These are phyloP conservation scores for Jamesozyma jinghongensis DNA, from an alignment of 805 yeast genomes.

Conservation along the genomic window DNA sequence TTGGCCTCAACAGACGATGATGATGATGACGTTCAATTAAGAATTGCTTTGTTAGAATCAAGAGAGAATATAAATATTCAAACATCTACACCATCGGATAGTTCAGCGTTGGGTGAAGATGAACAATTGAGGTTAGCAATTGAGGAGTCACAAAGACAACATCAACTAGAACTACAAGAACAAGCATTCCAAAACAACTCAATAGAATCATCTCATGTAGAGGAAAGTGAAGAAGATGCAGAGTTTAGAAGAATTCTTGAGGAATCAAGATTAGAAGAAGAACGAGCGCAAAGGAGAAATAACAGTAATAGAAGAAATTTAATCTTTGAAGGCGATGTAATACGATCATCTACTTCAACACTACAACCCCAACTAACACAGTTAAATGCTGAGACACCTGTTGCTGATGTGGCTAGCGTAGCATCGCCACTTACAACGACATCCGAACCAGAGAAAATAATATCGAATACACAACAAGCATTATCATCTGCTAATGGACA, in stretches of 20 bases:
- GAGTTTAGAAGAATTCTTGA: conserved; percentile 15
- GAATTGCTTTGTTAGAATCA: conserved; percentile 30
- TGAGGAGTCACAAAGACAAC: conserved; percentile 13
- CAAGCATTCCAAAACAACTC: neutral
- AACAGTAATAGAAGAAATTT: neutral
- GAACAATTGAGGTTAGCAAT: conserved; percentile 15
- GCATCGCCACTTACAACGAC: too few species aligned
- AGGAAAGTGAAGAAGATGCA: conserved; percentile 19
- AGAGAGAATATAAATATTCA: conserved; percentile 5
- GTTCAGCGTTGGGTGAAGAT: conserved; percentile 7
- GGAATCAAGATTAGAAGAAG: conserved; percentile 10
- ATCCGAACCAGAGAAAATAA: neutral
- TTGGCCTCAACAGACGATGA: conserved; percentile 24
- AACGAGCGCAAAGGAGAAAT: conserved; percentile 1
- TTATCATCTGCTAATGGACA: neutral
- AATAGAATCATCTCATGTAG: conserved; percentile 5
- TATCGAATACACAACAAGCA: neutral
- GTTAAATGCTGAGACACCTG: too few species aligned
- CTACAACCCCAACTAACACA: too few species aligned
- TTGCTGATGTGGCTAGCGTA: too few species aligned
- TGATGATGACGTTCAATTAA: conserved; percentile 27
- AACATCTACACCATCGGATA: neutral
- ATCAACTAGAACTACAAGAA: neutral
- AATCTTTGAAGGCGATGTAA: neutral
- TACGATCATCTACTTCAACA: too few species aligned